These are phyloP conservation scores for Bassia scoparia DNA, from an alignment of 148 eudicot species.

Conservation along the genomic window DNA sequence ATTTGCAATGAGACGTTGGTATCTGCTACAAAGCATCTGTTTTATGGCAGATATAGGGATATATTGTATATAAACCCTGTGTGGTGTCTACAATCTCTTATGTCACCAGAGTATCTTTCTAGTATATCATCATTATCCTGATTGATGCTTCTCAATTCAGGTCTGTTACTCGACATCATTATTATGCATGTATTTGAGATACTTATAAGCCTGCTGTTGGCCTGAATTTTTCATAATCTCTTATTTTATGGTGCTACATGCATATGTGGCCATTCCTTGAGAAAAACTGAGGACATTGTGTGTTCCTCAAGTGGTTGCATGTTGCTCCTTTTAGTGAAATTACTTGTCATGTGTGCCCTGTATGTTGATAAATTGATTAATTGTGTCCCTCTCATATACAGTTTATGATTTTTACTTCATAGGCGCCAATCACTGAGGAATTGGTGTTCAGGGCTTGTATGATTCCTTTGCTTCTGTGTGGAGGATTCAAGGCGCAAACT, in stretches of 20 bases:
- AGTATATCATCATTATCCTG: not conserved
- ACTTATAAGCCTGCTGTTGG: not conserved
- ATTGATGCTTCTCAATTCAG: not conserved
- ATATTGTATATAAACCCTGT: not conserved
- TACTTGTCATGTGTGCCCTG: not conserved
- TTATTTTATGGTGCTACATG: not conserved
- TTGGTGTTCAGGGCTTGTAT: conserved; percentile 96
- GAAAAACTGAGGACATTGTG: not conserved
- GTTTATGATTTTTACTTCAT: conserved; percentile 26
- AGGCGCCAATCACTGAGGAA: conserved; percentile 96
- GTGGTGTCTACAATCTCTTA: not conserved
- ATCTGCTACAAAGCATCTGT: no score
- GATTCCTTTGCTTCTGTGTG: conserved; percentile 91
- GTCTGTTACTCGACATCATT: not conserved
- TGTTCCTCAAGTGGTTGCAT: not conserved
- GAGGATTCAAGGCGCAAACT: conserved; percentile 64
- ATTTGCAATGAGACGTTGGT: no score
- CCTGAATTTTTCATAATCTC: no score
- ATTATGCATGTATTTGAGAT: not conserved
- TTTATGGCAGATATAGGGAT: no score
- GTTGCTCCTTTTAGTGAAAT: not conserved
- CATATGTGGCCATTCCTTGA: not conserved
- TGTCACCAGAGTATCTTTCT: not conserved
- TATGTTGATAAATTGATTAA: not conserved
- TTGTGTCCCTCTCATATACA: not conserved